Evolutionary conservation across 495 filamentous ascomycete genomes (phyloP), one percentile per base, ranked within the genome.

Genomic region (Aspergillus heteromorphus): DNA sequence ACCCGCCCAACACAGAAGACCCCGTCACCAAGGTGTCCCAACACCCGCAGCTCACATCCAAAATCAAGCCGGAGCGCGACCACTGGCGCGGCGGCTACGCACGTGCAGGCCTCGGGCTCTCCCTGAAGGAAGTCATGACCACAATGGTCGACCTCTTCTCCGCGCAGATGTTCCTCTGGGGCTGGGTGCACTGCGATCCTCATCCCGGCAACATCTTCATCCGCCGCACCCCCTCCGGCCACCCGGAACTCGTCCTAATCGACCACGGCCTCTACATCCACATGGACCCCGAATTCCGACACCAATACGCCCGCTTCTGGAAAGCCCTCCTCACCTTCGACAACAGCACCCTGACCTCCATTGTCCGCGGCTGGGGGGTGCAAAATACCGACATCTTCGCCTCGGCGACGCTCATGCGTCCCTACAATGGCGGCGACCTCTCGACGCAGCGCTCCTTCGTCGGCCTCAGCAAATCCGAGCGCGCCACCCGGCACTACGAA

Each of bases 181-280:
- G 92, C 18, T 80, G 84, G 40, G 87, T 97, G 0, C 92, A 97
- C 72, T 96, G 91, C 69, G 92, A 98, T 66, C 92, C 92, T 2
- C 92, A 98, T 62, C 93, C 93, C 0, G 92, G 92, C 0, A 98
- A 98, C 68, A 95, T 98, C 63, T 95, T 98, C 72, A 87, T 97
- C 63, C 83, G 92, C 1, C 87, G 93, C 0, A 75, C 88, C 17
- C 89, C 91, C 2, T 83, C 75, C 27, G 92, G 92, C 27, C 80
- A 86, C 36, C 79, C 93, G 0, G 91, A 98, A 68, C 77, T 98
- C 16, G 91, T 97, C 1, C 85, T 98, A 9, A 96, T 98, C 61
- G 92, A 98, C 70, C 92, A 98, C 67, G 92, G 92, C 0, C 80
- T 98, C 25, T 98, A 98, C 70, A 88, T 98, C 50, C 86, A 86